Conservation (phyloP, 2,329 filamentous ascomycete species). For the Xylaria multiplex region DNA sequence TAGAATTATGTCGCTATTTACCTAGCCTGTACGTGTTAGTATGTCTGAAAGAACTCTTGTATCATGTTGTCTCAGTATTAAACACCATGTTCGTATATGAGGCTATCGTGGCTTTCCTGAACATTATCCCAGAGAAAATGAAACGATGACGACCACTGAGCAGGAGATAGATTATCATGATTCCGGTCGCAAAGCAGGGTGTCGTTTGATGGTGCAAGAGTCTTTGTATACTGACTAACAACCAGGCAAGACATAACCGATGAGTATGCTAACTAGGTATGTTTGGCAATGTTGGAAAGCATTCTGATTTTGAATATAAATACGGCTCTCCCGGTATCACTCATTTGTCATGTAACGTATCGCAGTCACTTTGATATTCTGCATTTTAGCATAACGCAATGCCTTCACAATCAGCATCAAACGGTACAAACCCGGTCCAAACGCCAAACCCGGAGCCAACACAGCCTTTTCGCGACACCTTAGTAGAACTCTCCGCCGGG, state of each 20-base stretch:
- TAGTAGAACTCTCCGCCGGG: background rate
- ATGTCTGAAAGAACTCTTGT: background rate
- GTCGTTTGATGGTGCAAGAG: background rate
- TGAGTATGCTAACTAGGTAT: background rate
- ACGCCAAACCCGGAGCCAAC: background rate
- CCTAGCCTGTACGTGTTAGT: background rate
- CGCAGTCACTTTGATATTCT: background rate
- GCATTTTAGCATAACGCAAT: background rate
- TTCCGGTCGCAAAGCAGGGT: background rate
- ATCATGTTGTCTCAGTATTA: slow-evolving; percentile 14
- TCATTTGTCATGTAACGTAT: background rate
- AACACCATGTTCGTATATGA: slow-evolving; percentile 2
- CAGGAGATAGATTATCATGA: background rate
- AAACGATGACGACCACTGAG: background rate
- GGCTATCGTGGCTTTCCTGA: slow-evolving; percentile 2
- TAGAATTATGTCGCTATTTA: too few species aligned
- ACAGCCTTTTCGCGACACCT: background rate
- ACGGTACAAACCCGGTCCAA: background rate
- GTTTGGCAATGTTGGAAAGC: background rate
- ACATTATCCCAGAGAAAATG: background rate
- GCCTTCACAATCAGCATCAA: background rate
- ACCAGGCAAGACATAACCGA: background rate
- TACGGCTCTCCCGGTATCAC: background rate
- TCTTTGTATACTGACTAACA: background rate
- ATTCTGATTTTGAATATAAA: slow-evolving; percentile 9